These are phyloP conservation scores for Dioscorea cayenensis DNA, from an alignment of 116 monocot genomes.

Conservation along the genomic window DNA sequence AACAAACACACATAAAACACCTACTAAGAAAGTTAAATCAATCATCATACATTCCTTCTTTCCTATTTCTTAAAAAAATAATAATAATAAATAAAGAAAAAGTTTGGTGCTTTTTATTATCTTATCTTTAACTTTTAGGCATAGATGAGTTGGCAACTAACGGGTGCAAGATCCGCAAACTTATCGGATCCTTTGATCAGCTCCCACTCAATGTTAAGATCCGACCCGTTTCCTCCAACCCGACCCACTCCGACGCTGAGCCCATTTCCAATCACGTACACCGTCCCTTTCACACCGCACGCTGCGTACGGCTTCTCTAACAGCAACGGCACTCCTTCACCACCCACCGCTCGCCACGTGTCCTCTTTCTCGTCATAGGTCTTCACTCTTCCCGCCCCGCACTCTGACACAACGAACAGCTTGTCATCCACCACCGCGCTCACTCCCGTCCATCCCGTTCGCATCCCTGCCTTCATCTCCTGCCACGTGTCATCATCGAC, in stretches of 20 bases:
- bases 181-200: slow-evolving; percentile 52
- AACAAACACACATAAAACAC: too few relatives aligned
- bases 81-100: too few relatives aligned
- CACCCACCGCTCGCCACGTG: slow-evolving; percentile 40
- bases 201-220: slow-evolving; percentile 58
- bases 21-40: too few relatives aligned
- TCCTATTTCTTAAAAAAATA: background rate
- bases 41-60: too few relatives aligned
- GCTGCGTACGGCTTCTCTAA: slow-evolving; percentile 45
- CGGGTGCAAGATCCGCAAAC: slow-evolving; percentile 47
- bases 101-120: too few relatives aligned
- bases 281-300: slow-evolving; percentile 27
- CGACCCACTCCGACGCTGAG: slow-evolving; percentile 57
- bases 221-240: slow-evolving; percentile 7
- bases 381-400: slow-evolving; percentile 56
- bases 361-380: slow-evolving; percentile 45
- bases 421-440: slow-evolving; percentile 37
- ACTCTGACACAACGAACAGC: slow-evolving; percentile 60
- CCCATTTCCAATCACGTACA: slow-evolving; percentile 57
- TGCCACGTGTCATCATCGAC: slow-evolving; percentile 40
- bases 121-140: background rate
- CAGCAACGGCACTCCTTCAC: slow-evolving; percentile 49
- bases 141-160: slow-evolving; percentile 41
- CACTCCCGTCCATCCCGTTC: slow-evolving; percentile 79
- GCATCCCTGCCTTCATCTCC: slow-evolving; percentile 63